A percentile compares a stretch with the other conserved stretches of the same genome.
phyloP scores from a whole-genome alignment of 2,329 filamentous ascomycete species.

The Phialophora expanda region DNA sequence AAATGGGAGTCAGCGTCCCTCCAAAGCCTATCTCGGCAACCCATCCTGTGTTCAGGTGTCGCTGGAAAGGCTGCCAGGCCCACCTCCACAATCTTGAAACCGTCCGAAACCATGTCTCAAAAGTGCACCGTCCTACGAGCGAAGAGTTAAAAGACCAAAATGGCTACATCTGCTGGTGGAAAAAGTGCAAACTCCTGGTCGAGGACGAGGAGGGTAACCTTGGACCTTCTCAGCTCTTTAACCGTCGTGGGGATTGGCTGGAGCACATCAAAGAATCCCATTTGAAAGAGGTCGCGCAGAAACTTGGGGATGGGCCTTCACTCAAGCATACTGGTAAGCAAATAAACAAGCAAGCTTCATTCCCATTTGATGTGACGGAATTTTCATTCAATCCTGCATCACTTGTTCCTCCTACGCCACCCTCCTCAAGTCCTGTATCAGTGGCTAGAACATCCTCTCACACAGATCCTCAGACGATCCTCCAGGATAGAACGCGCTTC shows the following conservation, averaged over 20 bases:
- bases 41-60: conserved; percentile 56
- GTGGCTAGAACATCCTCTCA: conserved; percentile 37
- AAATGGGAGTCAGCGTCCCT: conserved; percentile 18
- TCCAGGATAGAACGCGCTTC: conserved; percentile 31
- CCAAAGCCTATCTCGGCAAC: conserved; percentile 16
- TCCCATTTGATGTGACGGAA: conserved; percentile 30
- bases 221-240: conserved; percentile 44
- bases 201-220: conserved; percentile 40
- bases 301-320: conserved; percentile 64
- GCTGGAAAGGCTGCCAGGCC: conserved; percentile 62
- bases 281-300: conserved; percentile 60
- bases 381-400: conserved; percentile 26
- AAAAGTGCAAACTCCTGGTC: conserved; percentile 41
- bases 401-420: not conserved
- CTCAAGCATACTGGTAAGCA: conserved; percentile 62
- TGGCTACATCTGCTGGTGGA: conserved; percentile 43
- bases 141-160: conserved; percentile 25
- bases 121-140: conserved; percentile 54
- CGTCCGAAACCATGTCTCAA: conserved; percentile 63
- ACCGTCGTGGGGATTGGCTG: conserved; percentile 51
- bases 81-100: conserved; percentile 67
- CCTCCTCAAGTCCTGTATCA: conserved; percentile 8
- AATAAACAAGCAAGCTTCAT: conserved; percentile 17
- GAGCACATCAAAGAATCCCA: conserved; percentile 60
- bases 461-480: conserved; percentile 38